A percentile compares a stretch with the other conserved stretches of the same genome.
These are phyloP conservation scores for Hydrangea macrophylla DNA, from an alignment of 148 eudicot species.

Conservation along the genomic window DNA sequence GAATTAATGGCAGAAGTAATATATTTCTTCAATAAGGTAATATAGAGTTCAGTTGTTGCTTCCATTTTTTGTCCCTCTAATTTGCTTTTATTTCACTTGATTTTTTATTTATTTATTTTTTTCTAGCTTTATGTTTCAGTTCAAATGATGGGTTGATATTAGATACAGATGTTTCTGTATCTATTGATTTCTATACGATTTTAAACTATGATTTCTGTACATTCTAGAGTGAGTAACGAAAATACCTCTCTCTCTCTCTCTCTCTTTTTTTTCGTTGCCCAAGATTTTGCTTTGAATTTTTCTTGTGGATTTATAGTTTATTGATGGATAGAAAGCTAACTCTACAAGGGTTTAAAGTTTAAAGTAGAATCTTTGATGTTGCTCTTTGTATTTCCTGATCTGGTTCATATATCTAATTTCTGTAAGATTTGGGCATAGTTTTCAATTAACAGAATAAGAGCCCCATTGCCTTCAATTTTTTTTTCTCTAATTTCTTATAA, in stretches of 20 bases:
- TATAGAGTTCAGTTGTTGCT: too few relatives aligned
- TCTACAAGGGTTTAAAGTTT: conserved; percentile 9
- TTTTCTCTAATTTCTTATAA: background rate
- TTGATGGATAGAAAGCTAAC: conserved; percentile 6
- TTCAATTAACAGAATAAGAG: background rate
- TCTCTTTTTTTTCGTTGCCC: background rate
- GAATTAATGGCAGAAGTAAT: conserved; percentile 50
- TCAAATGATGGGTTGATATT: background rate
- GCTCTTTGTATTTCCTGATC: conserved; percentile 1
- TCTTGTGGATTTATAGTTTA: conserved; percentile 3
- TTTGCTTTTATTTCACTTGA: background rate
- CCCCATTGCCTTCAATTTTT: background rate
- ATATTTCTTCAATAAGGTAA: conserved; percentile 48
- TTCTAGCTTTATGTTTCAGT: background rate
- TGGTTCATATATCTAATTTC: background rate
- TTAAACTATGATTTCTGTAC: background rate
- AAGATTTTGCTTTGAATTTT: background rate
- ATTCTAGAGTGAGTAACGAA: background rate
- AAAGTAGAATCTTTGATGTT: background rate
- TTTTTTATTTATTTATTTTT: background rate
- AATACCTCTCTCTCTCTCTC: too few relatives aligned
- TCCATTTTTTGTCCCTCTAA: background rate
- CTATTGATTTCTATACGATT: background rate
- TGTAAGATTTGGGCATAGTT: background rate
- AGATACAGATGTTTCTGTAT: too few relatives aligned